Conservation (phyloP, 164 flowering plant species). For the Berberis thunbergii region DNA sequence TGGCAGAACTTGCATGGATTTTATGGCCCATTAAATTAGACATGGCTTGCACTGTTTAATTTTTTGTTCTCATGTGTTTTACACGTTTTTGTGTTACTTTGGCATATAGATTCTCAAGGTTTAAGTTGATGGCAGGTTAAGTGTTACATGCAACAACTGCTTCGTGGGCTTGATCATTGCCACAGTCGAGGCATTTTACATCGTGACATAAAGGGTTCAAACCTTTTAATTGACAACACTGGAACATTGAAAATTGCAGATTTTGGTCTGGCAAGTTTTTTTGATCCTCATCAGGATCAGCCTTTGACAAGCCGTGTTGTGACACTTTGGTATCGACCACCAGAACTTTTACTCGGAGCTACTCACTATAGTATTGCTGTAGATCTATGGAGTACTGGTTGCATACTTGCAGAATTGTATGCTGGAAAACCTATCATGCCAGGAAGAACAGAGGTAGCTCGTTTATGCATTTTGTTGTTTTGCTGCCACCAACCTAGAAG, state of each 20-base stretch:
- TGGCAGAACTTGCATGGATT: neutral
- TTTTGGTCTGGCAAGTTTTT: conserved; percentile 88
- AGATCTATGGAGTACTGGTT: conserved; percentile 98
- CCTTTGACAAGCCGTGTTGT: conserved; percentile 95
- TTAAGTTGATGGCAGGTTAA: too few relatives aligned
- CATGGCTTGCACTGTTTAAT: conserved; percentile 1
- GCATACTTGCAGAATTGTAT: conserved; percentile 94
- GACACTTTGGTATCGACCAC: too few relatives aligned
- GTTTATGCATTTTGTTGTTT: neutral
- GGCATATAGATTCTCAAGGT: too few relatives aligned
- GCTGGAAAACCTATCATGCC: conserved; percentile 99
- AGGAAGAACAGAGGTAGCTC: conserved; percentile 89
- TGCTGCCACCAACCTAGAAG: too few relatives aligned
- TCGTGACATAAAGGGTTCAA: conserved; percentile 96
- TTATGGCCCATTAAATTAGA: conserved; percentile 1
- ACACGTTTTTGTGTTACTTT: too few relatives aligned
- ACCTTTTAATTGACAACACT: conserved; percentile 84
- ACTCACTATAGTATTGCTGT: conserved; percentile 85
- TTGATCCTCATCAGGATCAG: conserved; percentile 59
- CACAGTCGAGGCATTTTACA: conserved; percentile 82
- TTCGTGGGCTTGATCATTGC: conserved; percentile 90
- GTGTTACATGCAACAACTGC: conserved; percentile 90
- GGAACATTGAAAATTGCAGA: conserved; percentile 91
- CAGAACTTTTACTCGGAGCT: conserved; percentile 94
- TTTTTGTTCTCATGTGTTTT: too few relatives aligned